Evolutionary conservation across 345 rosid species (phyloP), one percentile per base, ranked within the genome.

Genomic region (Hibiscus syriacus): DNA sequence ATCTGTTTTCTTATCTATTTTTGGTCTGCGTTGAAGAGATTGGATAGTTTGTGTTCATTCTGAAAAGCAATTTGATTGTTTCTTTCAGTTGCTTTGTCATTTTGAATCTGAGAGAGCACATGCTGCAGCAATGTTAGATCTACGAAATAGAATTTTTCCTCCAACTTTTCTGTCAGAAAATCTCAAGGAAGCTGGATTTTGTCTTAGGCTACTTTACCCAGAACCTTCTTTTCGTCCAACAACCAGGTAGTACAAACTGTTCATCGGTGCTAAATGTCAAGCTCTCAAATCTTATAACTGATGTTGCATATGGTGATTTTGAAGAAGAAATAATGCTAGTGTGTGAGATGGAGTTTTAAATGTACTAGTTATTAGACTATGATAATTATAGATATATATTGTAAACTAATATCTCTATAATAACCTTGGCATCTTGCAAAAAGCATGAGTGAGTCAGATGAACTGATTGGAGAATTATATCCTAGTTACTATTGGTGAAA

Each of bases 171-270:
- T 91, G 46, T 88, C 93, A n/a, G 93, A 88, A 76, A 87, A 86
- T 87, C 88, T 85, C 34, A 92, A 65, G 80, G 99, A 94, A 82
- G 98, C 96, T 79, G 98, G 97, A 66, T 92, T 89, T 80, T 92
- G 99, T 79, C 85, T 84, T 60, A 84, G 83, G 93, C 80, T 90
- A 67, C 90, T 94, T 70, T 90, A 94, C 76, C 98, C 98, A 67
- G 96, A 85, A 64, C 82, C 98, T 72, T 81, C 85, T 66, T 86
- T 83, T 64, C 93, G 99, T 26, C 99, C 98, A 63, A 77, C 87
- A 64, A 80, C 96, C 67, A 88, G 96, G 99, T 83, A 76, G 52
- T 55, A 27, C 72, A 34, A 67, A 39, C 22, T 71, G 49, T 73
- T 41, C 73, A 38, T 68, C 58, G 71, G n/a, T 72, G 64, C 27